These are phyloP conservation scores for Fusarium xylarioides DNA, from an alignment of 2,329 filamentous ascomycete genomes.

Conservation along the genomic window DNA sequence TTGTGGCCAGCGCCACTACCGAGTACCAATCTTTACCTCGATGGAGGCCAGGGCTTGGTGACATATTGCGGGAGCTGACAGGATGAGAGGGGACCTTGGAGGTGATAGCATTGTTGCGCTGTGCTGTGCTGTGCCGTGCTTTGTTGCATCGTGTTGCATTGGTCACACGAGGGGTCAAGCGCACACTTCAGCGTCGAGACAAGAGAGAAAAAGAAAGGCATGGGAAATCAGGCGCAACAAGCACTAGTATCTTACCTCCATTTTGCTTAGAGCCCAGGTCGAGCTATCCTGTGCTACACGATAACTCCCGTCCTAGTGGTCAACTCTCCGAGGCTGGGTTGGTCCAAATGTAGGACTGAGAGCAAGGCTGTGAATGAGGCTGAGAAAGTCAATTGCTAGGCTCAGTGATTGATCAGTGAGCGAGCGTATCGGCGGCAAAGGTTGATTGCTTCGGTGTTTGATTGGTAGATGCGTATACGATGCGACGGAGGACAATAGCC, in stretches of 20 bases:
- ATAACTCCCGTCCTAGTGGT: slow-evolving; percentile 4
- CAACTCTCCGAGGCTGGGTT: slow-evolving; percentile 8
- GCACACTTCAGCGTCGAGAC: slow-evolving; percentile 10
- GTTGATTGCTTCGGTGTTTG: background rate
- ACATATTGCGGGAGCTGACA: slow-evolving; percentile 7
- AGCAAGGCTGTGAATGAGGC: slow-evolving; percentile 29
- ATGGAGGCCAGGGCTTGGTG: background rate
- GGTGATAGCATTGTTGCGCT: background rate
- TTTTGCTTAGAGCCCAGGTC: slow-evolving; percentile 1
- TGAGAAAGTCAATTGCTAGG: slow-evolving; percentile 14
- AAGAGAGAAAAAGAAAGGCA: background rate
- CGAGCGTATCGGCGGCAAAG: slow-evolving; percentile 2
- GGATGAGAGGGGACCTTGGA: background rate
- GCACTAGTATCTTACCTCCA: slow-evolving; percentile 34
- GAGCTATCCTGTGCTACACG: background rate
- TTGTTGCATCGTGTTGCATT: background rate
- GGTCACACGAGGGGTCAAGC: slow-evolving; percentile 28
- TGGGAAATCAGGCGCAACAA: background rate
- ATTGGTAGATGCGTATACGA: background rate
- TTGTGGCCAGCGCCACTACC: slow-evolving; percentile 16
- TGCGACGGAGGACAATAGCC: background rate
- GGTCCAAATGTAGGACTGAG: background rate
- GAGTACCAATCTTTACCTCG: background rate
- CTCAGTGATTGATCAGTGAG: slow-evolving; percentile 6
- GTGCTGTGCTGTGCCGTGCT: background rate